Conservation (phyloP, 208 protist species). For the Angomonas ambiguus region DNA sequence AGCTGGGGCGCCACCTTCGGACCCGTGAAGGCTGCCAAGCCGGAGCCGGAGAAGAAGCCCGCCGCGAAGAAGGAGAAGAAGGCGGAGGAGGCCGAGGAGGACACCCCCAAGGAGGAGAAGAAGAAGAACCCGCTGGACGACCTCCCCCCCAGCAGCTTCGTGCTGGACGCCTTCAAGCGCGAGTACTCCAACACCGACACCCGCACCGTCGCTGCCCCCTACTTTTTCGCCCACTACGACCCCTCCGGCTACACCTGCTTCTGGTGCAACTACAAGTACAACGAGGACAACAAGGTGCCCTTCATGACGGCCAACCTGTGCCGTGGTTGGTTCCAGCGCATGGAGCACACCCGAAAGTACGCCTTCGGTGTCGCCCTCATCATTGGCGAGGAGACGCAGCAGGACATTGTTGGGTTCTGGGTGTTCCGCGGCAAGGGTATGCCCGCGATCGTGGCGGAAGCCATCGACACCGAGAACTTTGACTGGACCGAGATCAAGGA, state of each 20-base stretch:
- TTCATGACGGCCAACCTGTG: conserved; percentile 85
- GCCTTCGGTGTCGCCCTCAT: conserved; percentile 72
- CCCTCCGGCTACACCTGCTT: conserved; percentile 48
- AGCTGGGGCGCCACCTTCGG: conserved; percentile 39
- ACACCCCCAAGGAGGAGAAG: conserved; percentile 49
- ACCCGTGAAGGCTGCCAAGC: conserved; percentile 31
- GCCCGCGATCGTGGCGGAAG: conserved; percentile 66
- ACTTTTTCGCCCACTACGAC: conserved; percentile 9
- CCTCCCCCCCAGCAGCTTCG: not conserved
- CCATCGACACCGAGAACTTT: conserved; percentile 76
- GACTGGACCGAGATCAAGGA: conserved; percentile 66
- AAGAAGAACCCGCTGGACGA: conserved; percentile 62
- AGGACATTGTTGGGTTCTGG: conserved; percentile 73
- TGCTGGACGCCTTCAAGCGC: not conserved
- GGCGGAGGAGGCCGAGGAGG: conserved; percentile 42
- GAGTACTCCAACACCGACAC: not conserved
- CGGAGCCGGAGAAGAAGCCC: conserved; percentile 9
- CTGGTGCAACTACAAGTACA: not conserved
- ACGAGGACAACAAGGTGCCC: conserved; percentile 26
- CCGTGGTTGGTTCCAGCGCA: conserved; percentile 80
- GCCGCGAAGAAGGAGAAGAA: conserved; percentile 33
- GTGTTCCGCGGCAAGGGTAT: conserved; percentile 78
- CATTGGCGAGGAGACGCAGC: conserved; percentile 66
- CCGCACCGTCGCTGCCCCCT: conserved; percentile 1
- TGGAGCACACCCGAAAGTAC: conserved; percentile 82